Evolutionary conservation across 2,329 filamentous ascomycete species (phyloP).

Genomic region (Arthrobotrys sinensis): DNA sequence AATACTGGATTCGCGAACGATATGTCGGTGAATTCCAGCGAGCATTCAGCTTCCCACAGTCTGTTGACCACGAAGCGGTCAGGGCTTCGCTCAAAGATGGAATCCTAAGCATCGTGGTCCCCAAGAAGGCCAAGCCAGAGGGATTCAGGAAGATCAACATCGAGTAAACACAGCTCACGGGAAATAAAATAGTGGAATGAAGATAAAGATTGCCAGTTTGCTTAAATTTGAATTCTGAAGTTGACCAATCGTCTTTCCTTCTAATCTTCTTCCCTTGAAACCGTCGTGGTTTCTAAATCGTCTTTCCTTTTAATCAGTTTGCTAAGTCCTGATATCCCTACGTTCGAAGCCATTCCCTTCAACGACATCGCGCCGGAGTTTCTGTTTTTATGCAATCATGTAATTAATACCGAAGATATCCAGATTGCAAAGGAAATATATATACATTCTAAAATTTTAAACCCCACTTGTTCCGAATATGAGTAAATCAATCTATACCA

Average conservation of each 20-base stretch:
- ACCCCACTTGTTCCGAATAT: neutral
- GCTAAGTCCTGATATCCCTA: neutral
- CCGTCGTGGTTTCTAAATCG: neutral
- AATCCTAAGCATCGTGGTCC: constrained; percentile 58
- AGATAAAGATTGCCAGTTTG: neutral
- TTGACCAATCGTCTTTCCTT: neutral
- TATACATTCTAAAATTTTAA: constrained; percentile 16
- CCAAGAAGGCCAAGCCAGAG: constrained; percentile 54
- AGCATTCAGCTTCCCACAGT: constrained; percentile 58
- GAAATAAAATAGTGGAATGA: neutral
- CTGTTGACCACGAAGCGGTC: constrained; percentile 59
- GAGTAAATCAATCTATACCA: too few species aligned
- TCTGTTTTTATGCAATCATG: constrained; percentile 31
- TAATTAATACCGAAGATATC: constrained; percentile 21
- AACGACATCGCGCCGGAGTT: constrained; percentile 33
- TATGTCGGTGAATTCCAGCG: constrained; percentile 62
- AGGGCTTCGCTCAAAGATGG: constrained; percentile 60
- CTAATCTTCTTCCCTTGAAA: neutral
- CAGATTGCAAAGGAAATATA: constrained; percentile 30
- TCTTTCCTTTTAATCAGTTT: constrained; percentile 10
- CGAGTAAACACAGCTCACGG: constrained; percentile 34
- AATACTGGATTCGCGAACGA: constrained; percentile 61
- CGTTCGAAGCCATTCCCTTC: constrained; percentile 2
- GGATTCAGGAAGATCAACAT: constrained; percentile 52
- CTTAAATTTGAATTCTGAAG: neutral